These are phyloP conservation scores for Claviceps spartinae DNA, from an alignment of 2,329 filamentous ascomycete species.

Conservation along the genomic window DNA sequence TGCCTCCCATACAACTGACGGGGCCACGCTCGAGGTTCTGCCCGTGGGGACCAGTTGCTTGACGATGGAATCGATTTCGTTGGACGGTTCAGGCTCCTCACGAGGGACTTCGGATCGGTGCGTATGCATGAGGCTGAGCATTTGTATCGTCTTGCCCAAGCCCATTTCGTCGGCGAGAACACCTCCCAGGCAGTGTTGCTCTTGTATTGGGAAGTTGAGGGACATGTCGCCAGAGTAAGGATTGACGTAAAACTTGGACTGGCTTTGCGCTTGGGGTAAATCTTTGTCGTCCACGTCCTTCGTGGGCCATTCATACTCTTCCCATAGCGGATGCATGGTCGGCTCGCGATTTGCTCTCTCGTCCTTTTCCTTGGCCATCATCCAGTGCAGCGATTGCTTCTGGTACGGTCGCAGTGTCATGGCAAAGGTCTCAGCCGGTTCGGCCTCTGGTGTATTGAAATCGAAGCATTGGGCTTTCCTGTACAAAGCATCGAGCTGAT, in stretches of 20 bases:
- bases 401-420: slow-evolving; percentile 85
- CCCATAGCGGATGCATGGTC: slow-evolving; percentile 96
- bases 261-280: slow-evolving; percentile 49
- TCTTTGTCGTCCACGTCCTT: slow-evolving; percentile 79
- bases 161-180: slow-evolving; percentile 97
- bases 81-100: slow-evolving; percentile 19
- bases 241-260: slow-evolving; percentile 81
- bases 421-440: slow-evolving; percentile 68
- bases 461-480: slow-evolving; percentile 95
- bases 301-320: slow-evolving; percentile 80
- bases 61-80: slow-evolving; percentile 27
- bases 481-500: slow-evolving; percentile 87
- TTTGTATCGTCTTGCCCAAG: slow-evolving; percentile 94
- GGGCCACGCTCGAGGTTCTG: slow-evolving; percentile 38
- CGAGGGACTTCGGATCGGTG: slow-evolving; percentile 49
- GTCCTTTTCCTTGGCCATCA: slow-evolving; percentile 85
- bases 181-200: slow-evolving; percentile 87
- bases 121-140: slow-evolving; percentile 84
- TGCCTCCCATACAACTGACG: slow-evolving; percentile 48
- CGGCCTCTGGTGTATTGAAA: slow-evolving; percentile 76
- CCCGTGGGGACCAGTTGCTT: slow-evolving; percentile 34
- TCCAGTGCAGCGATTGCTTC: slow-evolving; percentile 91
- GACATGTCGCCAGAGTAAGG: slow-evolving; percentile 93
- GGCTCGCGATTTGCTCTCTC: slow-evolving; percentile 54
- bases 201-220: slow-evolving; percentile 79